Conservation (phyloP, 1,284 basidiomycete genomes). For the Austropuccinia psidii region DNA sequence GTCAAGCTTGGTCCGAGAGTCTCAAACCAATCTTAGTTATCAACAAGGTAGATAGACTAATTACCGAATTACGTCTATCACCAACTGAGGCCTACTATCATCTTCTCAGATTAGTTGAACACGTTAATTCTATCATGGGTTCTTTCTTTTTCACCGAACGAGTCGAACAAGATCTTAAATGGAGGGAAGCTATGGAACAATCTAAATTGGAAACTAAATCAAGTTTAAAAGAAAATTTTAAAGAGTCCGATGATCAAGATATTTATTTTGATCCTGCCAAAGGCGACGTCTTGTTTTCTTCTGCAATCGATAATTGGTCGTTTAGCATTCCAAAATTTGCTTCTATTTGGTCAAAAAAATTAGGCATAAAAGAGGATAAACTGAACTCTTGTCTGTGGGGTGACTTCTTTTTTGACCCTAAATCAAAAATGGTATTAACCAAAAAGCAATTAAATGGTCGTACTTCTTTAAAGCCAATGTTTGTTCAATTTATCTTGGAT, state of each 20-base stretch:
- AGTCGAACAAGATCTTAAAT: slow-evolving; percentile 93
- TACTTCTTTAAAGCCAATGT: slow-evolving; percentile 76
- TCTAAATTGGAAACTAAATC: slow-evolving; percentile 56
- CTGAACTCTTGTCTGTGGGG: slow-evolving; percentile 89
- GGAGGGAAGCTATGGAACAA: slow-evolving; percentile 83
- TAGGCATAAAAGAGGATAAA: slow-evolving; percentile 82
- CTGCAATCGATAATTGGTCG: slow-evolving; percentile 95
- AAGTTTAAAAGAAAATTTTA: slow-evolving; percentile 54
- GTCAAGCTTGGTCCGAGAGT: slow-evolving; percentile 88
- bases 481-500: slow-evolving; percentile 95
- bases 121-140: slow-evolving; percentile 97
- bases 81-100: slow-evolving; percentile 93
- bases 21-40: slow-evolving; percentile 87
- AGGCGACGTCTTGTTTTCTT: slow-evolving; percentile 95
- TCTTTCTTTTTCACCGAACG: slow-evolving; percentile 87
- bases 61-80: slow-evolving; percentile 84
- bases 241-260: slow-evolving; percentile 94
- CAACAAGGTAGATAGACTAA: slow-evolving; percentile 93
- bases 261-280: slow-evolving; percentile 94
- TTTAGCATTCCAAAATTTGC: slow-evolving; percentile 92
- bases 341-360: slow-evolving; percentile 79
- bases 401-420: slow-evolving; percentile 93
- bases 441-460: slow-evolving; percentile 67
- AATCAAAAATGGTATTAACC: slow-evolving; percentile 85
- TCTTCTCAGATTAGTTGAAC: slow-evolving; percentile 83